A percentile compares a stretch with the other conserved stretches of the same genome.
Conservation (phyloP, 2,329 filamentous ascomycete genomes). For the Amylocarpus encephaloides region DNA sequence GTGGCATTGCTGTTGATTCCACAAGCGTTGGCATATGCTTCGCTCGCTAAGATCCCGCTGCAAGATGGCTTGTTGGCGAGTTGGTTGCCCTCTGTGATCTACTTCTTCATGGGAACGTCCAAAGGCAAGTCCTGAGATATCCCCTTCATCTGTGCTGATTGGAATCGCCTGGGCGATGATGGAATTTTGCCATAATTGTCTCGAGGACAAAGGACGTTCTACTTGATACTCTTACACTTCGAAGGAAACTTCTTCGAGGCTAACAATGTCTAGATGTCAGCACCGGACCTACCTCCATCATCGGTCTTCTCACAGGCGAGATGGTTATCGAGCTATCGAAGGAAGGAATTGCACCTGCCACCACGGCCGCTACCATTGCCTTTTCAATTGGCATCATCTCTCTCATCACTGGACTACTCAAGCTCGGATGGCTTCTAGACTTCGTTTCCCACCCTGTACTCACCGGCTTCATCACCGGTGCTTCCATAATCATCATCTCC, state of each 20-base stretch:
- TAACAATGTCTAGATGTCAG: constrained; percentile 36
- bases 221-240: too few relatives aligned
- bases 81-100: constrained; percentile 51
- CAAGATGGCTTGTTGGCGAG: constrained; percentile 54
- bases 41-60: constrained; percentile 56
- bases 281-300: constrained; percentile 52
- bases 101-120: constrained; percentile 54
- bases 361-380: constrained; percentile 55
- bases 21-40: constrained; percentile 54
- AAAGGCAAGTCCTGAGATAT: constrained; percentile 40
- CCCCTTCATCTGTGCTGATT: too few relatives aligned
- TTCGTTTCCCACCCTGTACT: constrained; percentile 61
- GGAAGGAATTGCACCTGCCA: constrained; percentile 39
- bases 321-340: constrained; percentile 48
- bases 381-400: constrained; percentile 58
- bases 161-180: background rate
- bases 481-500: constrained; percentile 58
- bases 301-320: constrained; percentile 58
- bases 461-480: constrained; percentile 59
- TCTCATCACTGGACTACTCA: constrained; percentile 53
- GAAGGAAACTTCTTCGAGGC: constrained; percentile 37
- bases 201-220: too few relatives aligned
- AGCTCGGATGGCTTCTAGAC: constrained; percentile 59
- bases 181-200: too few relatives aligned
- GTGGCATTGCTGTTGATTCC: constrained; percentile 55